These are phyloP conservation scores for Tolypocladium capitatum DNA, from an alignment of 2,329 filamentous ascomycete genomes.

Conservation along the genomic window DNA sequence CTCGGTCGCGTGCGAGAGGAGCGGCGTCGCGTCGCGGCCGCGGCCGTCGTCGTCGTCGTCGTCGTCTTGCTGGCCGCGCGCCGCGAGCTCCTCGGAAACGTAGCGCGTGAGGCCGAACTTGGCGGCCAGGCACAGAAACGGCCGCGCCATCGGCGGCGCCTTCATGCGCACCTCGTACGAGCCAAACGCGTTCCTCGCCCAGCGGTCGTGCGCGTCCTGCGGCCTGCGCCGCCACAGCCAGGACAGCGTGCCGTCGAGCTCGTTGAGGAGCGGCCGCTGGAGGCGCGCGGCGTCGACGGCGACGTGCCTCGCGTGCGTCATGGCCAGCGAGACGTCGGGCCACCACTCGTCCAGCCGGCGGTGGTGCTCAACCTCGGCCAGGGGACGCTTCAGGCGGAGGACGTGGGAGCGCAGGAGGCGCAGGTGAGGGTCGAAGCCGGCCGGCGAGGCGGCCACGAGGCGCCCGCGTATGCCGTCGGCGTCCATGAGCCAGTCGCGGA, in stretches of 20 bases:
- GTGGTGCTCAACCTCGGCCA: conserved; percentile 21
- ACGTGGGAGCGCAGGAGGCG: conserved; percentile 19
- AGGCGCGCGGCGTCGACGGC: conserved; percentile 6
- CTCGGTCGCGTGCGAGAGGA: conserved; percentile 19
- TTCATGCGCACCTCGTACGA: conserved; percentile 17
- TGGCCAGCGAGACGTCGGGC: conserved; percentile 21
- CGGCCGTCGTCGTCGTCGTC: neutral
- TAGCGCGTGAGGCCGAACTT: conserved; percentile 19
- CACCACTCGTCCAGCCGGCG: conserved; percentile 25
- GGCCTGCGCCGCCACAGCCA: conserved; percentile 17
- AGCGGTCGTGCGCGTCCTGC: conserved; percentile 16
- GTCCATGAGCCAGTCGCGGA: too few relatives aligned
- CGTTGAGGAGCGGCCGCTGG: conserved; percentile 11
- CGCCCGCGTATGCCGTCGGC: too few relatives aligned
- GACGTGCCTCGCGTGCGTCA: conserved; percentile 20
- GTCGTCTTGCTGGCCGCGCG: neutral
- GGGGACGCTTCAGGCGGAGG: conserved; percentile 17
- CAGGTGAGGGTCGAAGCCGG: too few relatives aligned
- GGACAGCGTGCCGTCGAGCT: conserved; percentile 14
- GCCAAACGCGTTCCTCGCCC: conserved; percentile 19
- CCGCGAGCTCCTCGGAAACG: conserved; percentile 10
- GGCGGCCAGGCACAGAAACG: conserved; percentile 18
- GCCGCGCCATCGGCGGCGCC: conserved; percentile 13
- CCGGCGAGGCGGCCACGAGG: too few relatives aligned
- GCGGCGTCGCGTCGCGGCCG: conserved; percentile 14